Conservation (phyloP, 805 yeast species). For the Kuraishia cidri region DNA sequence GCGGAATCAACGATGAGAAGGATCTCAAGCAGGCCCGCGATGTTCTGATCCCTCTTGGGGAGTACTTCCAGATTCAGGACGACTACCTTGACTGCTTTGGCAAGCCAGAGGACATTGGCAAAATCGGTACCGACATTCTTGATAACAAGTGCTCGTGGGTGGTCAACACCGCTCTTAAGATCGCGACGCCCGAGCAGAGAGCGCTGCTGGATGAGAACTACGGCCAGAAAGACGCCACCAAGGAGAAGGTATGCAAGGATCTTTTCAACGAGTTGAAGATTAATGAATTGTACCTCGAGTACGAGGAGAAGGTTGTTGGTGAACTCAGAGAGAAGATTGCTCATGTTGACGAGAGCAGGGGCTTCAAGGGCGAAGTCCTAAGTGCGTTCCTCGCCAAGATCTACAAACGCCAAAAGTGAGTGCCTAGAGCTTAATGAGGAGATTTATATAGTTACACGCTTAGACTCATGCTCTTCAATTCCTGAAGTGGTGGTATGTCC, state of each 20-base stretch:
- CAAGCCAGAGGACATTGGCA: constrained; percentile 94
- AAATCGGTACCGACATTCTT: constrained; percentile 96
- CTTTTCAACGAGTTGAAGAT: constrained; percentile 70
- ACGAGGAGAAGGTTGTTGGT: constrained; percentile 72
- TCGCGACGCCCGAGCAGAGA: constrained; percentile 77
- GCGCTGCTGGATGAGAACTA: constrained; percentile 76
- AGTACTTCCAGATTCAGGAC: constrained; percentile 97
- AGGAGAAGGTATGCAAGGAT: constrained; percentile 63
- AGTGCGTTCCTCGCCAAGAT: constrained; percentile 80
- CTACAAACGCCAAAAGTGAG: constrained; percentile 82
- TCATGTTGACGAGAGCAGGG: constrained; percentile 80
- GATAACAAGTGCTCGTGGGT: constrained; percentile 99
- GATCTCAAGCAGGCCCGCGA: constrained; percentile 86
- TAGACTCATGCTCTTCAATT: constrained; percentile 8
- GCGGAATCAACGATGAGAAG: constrained; percentile 60
- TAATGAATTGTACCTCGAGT: constrained; percentile 60
- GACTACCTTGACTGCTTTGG: constrained; percentile 97
- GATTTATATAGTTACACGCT: too few species aligned
- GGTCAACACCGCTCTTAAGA: constrained; percentile 81
- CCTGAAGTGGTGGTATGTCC: constrained; percentile 18
- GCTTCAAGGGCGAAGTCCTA: constrained; percentile 86
- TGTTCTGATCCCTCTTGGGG: constrained; percentile 89
- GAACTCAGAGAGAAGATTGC: constrained; percentile 55
- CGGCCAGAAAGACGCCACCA: constrained; percentile 67
- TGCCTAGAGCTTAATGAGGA: not conserved